Conservation (phyloP, 1,284 basidiomycete genomes). For the Ganoderma lingzhi region DNA sequence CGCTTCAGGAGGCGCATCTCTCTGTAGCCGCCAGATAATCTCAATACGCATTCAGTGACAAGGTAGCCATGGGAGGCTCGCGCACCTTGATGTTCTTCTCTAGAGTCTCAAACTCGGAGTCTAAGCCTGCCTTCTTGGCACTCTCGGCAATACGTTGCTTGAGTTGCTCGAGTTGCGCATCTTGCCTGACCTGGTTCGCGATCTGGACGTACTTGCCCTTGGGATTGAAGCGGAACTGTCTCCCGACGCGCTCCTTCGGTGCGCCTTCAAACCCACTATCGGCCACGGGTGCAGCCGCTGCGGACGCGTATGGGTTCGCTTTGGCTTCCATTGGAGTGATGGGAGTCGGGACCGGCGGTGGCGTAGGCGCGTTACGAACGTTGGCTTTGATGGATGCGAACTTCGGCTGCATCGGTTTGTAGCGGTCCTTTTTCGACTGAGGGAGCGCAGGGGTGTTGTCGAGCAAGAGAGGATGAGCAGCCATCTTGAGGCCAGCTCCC, state of each 20-base stretch:
- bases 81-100: constrained; percentile 87
- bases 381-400: constrained; percentile 95
- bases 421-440: constrained; percentile 87
- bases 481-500: constrained; percentile 87
- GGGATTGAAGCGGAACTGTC: constrained; percentile 85
- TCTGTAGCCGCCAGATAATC: constrained; percentile 48
- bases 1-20: constrained; percentile 85
- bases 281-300: constrained; percentile 50
- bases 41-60: neutral
- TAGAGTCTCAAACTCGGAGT: constrained; percentile 89
- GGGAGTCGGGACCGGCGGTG: constrained; percentile 63
- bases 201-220: constrained; percentile 92
- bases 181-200: constrained; percentile 87
- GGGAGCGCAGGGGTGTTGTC: constrained; percentile 64
- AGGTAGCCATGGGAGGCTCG: neutral
- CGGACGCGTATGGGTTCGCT: constrained; percentile 79
- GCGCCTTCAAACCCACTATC: constrained; percentile 75
- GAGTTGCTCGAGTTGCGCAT: constrained; percentile 87
- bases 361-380: constrained; percentile 71
- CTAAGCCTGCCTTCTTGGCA: constrained; percentile 91
- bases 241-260: constrained; percentile 73
- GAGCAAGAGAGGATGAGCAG: constrained; percentile 87
- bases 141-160: constrained; percentile 94
- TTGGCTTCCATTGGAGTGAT: constrained; percentile 49
- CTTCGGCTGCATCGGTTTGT: constrained; percentile 97